Percentiles rank a stretch among this genome's conserved stretches.
These are phyloP conservation scores for Salix exigua DNA, from an alignment of 345 rosid genomes.

Conservation along the genomic window DNA sequence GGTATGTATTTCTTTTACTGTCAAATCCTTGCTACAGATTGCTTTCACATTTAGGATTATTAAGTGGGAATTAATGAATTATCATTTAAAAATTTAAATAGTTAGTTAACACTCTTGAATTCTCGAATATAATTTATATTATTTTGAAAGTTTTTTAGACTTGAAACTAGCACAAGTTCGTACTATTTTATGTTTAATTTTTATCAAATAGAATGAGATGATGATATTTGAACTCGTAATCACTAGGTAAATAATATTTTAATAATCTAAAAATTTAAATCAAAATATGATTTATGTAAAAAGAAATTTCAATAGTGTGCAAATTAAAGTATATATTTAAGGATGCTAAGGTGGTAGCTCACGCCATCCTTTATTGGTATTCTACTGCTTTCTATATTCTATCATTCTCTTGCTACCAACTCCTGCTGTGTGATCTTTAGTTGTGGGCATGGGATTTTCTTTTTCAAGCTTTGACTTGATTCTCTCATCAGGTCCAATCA, in stretches of 20 bases:
- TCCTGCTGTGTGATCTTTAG: constrained; percentile 19
- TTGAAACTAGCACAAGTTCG: fast-evolving
- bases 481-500: constrained; percentile 7
- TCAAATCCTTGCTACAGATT: background rate
- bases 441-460: background rate
- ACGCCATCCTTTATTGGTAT: background rate
- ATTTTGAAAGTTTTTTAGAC: too few relatives aligned
- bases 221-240: too few relatives aligned
- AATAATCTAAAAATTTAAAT: too few relatives aligned
- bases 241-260: too few relatives aligned
- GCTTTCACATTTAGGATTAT: background rate
- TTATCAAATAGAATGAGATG: too few relatives aligned
- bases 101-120: too few relatives aligned
- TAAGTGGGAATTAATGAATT: too few relatives aligned
- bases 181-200: too few relatives aligned
- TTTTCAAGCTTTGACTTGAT: constrained; percentile 9
- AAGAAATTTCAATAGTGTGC: background rate
- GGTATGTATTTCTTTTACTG: background rate
- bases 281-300: too few relatives aligned
- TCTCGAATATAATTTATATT: too few relatives aligned
- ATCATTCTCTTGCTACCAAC: constrained; percentile 9
- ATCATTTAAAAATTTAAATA: too few relatives aligned
- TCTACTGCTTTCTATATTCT: background rate
- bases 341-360: background rate
- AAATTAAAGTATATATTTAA: background rate